These are phyloP conservation scores for Daldinia grandis DNA, from an alignment of 495 filamentous ascomycete species.

Conservation along the genomic window DNA sequence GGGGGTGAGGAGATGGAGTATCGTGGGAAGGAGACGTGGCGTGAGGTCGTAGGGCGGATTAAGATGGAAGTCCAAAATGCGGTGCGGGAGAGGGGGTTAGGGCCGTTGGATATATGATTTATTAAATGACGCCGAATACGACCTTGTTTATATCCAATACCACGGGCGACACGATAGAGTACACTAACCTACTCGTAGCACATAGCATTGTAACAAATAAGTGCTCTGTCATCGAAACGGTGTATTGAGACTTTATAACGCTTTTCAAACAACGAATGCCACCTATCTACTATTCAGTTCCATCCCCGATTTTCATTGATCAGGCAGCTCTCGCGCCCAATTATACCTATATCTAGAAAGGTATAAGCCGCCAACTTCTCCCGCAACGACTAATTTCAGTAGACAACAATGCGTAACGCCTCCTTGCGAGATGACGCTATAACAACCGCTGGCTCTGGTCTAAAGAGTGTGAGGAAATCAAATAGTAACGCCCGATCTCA, in stretches of 20 bases:
- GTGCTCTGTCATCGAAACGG: not conserved
- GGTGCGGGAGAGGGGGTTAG: slow-evolving; percentile 69
- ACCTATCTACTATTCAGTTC: slow-evolving; percentile 20
- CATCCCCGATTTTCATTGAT: not conserved
- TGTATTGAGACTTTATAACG: slow-evolving; percentile 16
- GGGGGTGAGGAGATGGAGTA: slow-evolving; percentile 38
- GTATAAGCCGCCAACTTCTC: not conserved
- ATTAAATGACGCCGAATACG: not conserved
- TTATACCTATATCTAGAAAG: not conserved
- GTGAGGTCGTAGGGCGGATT: slow-evolving; percentile 61
- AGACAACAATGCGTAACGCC: slow-evolving; percentile 1
- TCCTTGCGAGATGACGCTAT: not conserved
- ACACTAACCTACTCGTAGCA: not conserved
- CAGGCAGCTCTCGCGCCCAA: not conserved
- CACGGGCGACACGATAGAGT: not conserved
- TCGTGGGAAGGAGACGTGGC: slow-evolving; percentile 49
- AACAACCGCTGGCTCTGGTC: not conserved
- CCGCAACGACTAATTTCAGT: not conserved
- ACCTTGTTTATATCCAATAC: not conserved
- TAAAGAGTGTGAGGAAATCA: not conserved
- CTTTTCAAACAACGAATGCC: slow-evolving; percentile 20
- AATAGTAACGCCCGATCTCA: not conserved
- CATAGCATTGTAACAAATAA: not conserved
- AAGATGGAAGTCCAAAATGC: slow-evolving; percentile 68
- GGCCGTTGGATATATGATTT: slow-evolving; percentile 61